phyloP scores from a whole-genome alignment of 2,329 filamentous ascomycete genomes.

The Pestalotiopsis sp. region DNA sequence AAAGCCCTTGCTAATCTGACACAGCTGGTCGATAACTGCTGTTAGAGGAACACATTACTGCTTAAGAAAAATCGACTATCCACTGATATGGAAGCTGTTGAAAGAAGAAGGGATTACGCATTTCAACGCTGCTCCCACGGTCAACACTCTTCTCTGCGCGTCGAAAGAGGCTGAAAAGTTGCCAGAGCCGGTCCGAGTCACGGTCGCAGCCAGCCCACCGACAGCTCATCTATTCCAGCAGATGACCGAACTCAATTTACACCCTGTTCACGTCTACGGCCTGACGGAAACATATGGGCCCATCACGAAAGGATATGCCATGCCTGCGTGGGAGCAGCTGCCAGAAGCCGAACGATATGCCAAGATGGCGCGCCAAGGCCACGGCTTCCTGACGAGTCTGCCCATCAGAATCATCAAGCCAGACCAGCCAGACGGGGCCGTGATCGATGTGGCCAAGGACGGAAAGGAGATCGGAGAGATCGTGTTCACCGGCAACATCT shows the following conservation, averaged over 20 bases:
- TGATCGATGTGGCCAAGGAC: slow-evolving; percentile 70
- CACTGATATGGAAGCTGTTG: slow-evolving; percentile 85
- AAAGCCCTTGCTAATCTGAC: background rate
- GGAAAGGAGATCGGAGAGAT: slow-evolving; percentile 82
- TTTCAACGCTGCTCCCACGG: slow-evolving; percentile 94
- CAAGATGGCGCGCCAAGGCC: slow-evolving; percentile 91
- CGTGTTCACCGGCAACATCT: slow-evolving; percentile 89
- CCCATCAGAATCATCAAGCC: slow-evolving; percentile 82
- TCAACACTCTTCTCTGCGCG: slow-evolving; percentile 90
- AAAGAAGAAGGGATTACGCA: slow-evolving; percentile 89
- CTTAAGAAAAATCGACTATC: slow-evolving; percentile 92
- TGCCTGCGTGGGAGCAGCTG: slow-evolving; percentile 82
- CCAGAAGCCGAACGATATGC: slow-evolving; percentile 77
- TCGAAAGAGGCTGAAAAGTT: slow-evolving; percentile 74
- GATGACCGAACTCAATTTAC: slow-evolving; percentile 81
- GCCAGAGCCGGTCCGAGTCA: slow-evolving; percentile 75
- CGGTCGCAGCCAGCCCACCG: slow-evolving; percentile 89
- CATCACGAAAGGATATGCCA: slow-evolving; percentile 88
- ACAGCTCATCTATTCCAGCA: slow-evolving; percentile 89
- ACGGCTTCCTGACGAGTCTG: slow-evolving; percentile 84
- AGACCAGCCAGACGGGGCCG: slow-evolving; percentile 66
- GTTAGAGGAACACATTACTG: slow-evolving; percentile 95
- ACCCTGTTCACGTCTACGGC: slow-evolving; percentile 93
- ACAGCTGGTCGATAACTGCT: slow-evolving; percentile 81
- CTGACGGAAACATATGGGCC: slow-evolving; percentile 89